A percentile compares a stretch with the other conserved stretches of the same genome.
phyloP scores from a whole-genome alignment of 140 eudicot genomes.

The Oenanthe javanica region DNA sequence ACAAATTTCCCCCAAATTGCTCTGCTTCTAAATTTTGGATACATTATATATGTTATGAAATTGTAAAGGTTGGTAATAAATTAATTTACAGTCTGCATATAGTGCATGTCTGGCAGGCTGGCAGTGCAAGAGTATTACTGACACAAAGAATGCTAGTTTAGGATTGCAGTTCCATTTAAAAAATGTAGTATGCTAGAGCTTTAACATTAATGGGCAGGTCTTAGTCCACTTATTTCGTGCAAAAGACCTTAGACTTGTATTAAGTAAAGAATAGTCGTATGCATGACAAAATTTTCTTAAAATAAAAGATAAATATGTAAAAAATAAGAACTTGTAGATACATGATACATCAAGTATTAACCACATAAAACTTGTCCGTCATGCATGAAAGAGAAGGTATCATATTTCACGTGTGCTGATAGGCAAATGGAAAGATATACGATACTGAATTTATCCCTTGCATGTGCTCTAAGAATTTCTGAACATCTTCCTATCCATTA shows the following conservation, averaged over 20 bases:
- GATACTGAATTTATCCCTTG: neutral
- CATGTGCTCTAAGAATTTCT: neutral
- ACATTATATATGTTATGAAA: neutral
- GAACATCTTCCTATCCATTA: neutral
- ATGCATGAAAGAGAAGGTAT: neutral
- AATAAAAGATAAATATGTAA: neutral
- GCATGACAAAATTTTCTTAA: neutral
- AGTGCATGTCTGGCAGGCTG: neutral
- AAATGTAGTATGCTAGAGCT: neutral
- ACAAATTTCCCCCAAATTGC: neutral
- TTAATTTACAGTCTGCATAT: neutral
- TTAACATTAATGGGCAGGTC: neutral
- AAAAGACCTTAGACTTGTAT: neutral
- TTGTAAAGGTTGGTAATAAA: neutral
- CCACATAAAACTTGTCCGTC: neutral
- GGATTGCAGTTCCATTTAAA: neutral
- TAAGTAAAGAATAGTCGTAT: neutral
- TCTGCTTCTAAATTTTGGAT: neutral
- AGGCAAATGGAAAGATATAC: neutral
- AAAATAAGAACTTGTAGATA: neutral
- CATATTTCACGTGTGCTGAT: too few species aligned
- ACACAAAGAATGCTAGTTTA: neutral
- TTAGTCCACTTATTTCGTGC: neutral
- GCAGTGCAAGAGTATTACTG: neutral
- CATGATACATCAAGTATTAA: too few species aligned